Percentiles rank a stretch among this genome's conserved stretches.
These are phyloP conservation scores for Aureococcus anophagefferens DNA, from an alignment of 108 stramenopile species.

Conservation along the genomic window DNA sequence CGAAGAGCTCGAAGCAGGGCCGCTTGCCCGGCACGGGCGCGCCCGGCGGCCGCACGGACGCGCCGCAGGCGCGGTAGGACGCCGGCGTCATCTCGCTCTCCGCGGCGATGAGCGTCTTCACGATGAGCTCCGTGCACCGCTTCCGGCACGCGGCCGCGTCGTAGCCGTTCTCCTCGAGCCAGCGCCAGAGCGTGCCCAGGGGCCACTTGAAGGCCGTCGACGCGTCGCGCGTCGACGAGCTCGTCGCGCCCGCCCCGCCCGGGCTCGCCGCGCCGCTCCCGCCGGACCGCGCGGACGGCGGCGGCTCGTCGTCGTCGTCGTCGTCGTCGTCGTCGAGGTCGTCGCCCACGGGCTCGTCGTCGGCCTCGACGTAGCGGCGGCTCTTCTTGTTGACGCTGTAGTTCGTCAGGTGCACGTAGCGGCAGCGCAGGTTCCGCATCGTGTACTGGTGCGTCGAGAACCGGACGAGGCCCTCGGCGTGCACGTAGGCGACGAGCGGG, in stretches of 20 bases:
- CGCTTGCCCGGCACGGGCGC: neutral
- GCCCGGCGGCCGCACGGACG: neutral
- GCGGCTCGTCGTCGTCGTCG: constrained; percentile 2
- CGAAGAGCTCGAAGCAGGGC: constrained; percentile 42
- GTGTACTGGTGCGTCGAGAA: constrained; percentile 20
- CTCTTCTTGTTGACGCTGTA: constrained; percentile 55
- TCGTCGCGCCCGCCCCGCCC: neutral
- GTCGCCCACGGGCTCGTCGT: constrained; percentile 4
- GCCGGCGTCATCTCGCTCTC: constrained; percentile 36
- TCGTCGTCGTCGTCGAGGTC: constrained; percentile 4
- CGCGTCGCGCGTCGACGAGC: neutral
- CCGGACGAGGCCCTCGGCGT: constrained; percentile 25
- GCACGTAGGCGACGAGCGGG: constrained; percentile 22
- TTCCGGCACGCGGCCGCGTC: neutral
- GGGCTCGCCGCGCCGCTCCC: too few relatives aligned
- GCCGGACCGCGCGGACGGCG: too few relatives aligned
- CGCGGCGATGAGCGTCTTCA: constrained; percentile 43
- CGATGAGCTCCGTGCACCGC: constrained; percentile 21
- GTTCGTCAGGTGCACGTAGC: constrained; percentile 53
- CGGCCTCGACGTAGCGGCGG: constrained; percentile 22
- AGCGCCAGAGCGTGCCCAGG: constrained; percentile 21
- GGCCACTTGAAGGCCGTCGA: constrained; percentile 24
- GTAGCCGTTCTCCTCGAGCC: constrained; percentile 13
- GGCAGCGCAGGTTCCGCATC: constrained; percentile 27
- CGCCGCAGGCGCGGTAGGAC: constrained; percentile 1